Evolutionary conservation across 208 protist genomes (phyloP), one percentile per base, ranked within the genome.

Genomic region (Leptomonas seymouri): DNA sequence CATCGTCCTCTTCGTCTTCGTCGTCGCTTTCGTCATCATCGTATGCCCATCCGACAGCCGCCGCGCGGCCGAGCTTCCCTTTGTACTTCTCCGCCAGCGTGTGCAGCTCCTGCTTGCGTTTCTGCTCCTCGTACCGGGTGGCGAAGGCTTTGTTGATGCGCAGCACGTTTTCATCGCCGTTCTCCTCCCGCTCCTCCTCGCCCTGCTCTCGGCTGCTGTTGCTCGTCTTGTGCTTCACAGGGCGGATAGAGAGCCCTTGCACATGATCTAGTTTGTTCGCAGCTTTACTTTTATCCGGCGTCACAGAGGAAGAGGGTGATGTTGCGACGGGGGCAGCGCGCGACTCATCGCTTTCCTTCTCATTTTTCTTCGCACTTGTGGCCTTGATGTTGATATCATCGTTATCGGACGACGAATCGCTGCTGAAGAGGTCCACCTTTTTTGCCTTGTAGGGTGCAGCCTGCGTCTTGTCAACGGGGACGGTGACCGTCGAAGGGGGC

Each of bases 61-160:
- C 60, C 31, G 71, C 54, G 46, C 70, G 72, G 12, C 65, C 73
- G 14, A 86, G 74, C 23, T 82, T 74, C 23, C 90, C 79, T 41
- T 81, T 84, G 78, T 95, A 94, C 77, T 95, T 97, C 54, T 91
- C 78, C 16, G 84, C 90, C 15, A 97, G 77, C n/a, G 70, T 82
- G 64, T 92, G 89, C 20, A 95, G 72, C 67, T 97, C 93, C 65
- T 97, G 84, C 69, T 91, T 88, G 25, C 90, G 84, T 80, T 97
- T 97, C 71, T 94, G 85, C 61, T 91, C 78, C 55, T 96, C 93
- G 57, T 92, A 97, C 61, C 91, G 87, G 14, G 74, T 67, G 18
- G 93, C 93, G 74, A 93, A 97, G 34, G 76, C 62, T 23, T 82
- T 72, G 59, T 97, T 96, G 50, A 97, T 92, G 69, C 56, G 80